Evolutionary conservation across 2,329 filamentous ascomycete genomes (phyloP).

Genomic region (Mollisia scopiformis): DNA sequence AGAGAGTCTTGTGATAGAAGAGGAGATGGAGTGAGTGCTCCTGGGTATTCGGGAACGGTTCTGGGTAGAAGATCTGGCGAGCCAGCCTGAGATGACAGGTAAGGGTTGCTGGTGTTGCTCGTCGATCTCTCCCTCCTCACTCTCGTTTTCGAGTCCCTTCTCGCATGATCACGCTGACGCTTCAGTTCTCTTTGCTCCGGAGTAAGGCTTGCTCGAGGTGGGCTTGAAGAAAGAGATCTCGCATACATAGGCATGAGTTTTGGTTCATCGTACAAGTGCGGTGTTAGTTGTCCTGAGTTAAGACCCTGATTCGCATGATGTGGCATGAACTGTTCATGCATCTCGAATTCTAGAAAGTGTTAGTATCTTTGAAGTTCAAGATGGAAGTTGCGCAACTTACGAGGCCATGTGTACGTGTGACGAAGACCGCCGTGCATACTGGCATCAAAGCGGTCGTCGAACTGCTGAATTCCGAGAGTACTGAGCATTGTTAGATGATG

Average conservation of each 20-base stretch:
- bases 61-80: constrained; percentile 38
- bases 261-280: constrained; percentile 32
- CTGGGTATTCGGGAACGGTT: constrained; percentile 33
- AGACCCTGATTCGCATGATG: constrained; percentile 30
- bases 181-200: constrained; percentile 65
- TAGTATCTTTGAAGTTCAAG: constrained; percentile 14
- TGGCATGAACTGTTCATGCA: constrained; percentile 34
- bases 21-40: constrained; percentile 35
- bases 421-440: constrained; percentile 24
- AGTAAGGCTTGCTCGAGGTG: constrained; percentile 56
- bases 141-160: constrained; percentile 60
- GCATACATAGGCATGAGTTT: constrained; percentile 36
- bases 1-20: constrained; percentile 33
- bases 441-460: constrained; percentile 35
- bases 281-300: constrained; percentile 29
- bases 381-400: constrained; percentile 26
- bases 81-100: constrained; percentile 33
- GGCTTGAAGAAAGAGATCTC: constrained; percentile 53
- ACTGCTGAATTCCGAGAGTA: constrained; percentile 37
- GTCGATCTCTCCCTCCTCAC: constrained; percentile 47
- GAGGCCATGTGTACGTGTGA: constrained; percentile 37
- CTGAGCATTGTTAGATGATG: constrained; percentile 22
- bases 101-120: constrained; percentile 38
- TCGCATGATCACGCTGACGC: constrained; percentile 60
- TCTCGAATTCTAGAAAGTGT: constrained; percentile 33